Conservation (phyloP, 108 stramenopile genomes). For the Epipyxis sp. region DNA sequence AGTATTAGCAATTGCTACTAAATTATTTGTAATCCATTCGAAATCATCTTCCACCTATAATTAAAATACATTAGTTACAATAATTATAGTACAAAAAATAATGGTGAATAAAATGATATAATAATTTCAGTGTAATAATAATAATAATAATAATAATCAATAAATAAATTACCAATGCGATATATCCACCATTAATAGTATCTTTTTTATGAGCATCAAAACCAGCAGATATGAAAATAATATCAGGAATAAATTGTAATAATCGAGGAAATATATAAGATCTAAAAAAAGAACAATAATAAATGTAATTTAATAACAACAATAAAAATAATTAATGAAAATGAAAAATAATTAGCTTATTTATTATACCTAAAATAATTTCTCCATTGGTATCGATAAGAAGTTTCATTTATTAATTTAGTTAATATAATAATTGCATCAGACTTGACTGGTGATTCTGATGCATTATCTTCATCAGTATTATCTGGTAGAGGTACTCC, state of each 20-base stretch:
- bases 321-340: too few relatives aligned
- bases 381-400: slow-evolving; percentile 21
- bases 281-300: background rate
- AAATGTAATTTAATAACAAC: too few relatives aligned
- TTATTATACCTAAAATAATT: slow-evolving; percentile 33
- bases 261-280: slow-evolving; percentile 15
- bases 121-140: slow-evolving; percentile 7
- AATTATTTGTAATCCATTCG: slow-evolving; percentile 9
- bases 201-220: slow-evolving; percentile 24
- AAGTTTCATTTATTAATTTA: background rate
- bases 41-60: slow-evolving; percentile 30
- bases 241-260: background rate
- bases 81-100: too few relatives aligned
- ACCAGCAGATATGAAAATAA: slow-evolving; percentile 7
- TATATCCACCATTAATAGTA: slow-evolving; percentile 31
- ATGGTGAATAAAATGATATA: too few relatives aligned
- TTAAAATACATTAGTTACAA: too few relatives aligned
- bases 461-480: background rate
- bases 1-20: background rate
- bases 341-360: too few relatives aligned
- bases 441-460: background rate
- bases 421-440: background rate
- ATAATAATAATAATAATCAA: background rate
- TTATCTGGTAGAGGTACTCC: slow-evolving; percentile 19
- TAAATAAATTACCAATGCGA: slow-evolving; percentile 16